These are phyloP conservation scores for Pseudoperonospora humuli DNA, from an alignment of 352 stramenopile species.

Conservation along the genomic window DNA sequence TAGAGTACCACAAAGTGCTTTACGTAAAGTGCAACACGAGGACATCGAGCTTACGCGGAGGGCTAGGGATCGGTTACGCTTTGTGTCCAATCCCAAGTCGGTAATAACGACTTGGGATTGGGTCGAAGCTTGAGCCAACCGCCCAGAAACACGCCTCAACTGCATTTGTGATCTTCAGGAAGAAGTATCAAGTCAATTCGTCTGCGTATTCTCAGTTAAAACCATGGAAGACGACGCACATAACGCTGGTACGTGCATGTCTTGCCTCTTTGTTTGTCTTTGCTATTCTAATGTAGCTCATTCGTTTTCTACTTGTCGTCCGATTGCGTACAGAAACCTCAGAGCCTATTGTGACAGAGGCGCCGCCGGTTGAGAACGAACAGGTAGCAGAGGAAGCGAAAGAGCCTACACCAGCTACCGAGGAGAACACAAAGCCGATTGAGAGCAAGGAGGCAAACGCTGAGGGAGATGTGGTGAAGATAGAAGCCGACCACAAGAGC, in stretches of 20 bases:
- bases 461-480: constrained; percentile 17
- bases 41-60: too few relatives aligned
- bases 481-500: constrained; percentile 18
- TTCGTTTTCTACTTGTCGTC: neutral
- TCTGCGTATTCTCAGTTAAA: neutral
- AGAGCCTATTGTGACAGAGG: constrained; percentile 15
- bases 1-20: too few relatives aligned
- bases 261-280: neutral
- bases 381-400: constrained; percentile 2
- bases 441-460: constrained; percentile 33
- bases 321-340: constrained; percentile 7
- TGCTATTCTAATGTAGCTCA: neutral
- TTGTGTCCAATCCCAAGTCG: too few relatives aligned
- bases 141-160: too few relatives aligned
- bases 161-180: too few relatives aligned
- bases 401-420: constrained; percentile 3
- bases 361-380: constrained; percentile 11
- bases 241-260: constrained; percentile 22
- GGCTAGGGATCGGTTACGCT: too few relatives aligned
- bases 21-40: too few relatives aligned
- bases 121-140: too few relatives aligned
- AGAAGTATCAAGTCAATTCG: too few relatives aligned
- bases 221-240: constrained; percentile 52
- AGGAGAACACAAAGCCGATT: constrained; percentile 5
- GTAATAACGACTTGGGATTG: too few relatives aligned